These are phyloP conservation scores for Suillus subluteus DNA, from an alignment of 768 basidiomycete species.

Conservation along the genomic window DNA sequence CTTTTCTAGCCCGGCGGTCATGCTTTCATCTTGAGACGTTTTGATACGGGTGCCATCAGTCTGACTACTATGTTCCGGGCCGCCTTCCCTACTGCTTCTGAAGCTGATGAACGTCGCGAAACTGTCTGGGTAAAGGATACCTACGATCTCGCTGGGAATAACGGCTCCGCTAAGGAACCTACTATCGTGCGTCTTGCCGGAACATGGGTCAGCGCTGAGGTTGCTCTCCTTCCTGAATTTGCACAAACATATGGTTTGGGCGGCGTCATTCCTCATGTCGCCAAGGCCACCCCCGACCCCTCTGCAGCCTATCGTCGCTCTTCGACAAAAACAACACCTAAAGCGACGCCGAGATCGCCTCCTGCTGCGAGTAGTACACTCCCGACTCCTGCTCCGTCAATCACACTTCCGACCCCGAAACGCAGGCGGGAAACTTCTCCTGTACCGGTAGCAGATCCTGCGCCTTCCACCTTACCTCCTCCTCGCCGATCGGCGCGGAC, in stretches of 20 bases:
- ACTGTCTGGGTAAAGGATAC: constrained; percentile 81
- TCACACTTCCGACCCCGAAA: constrained; percentile 54
- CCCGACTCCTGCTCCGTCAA: constrained; percentile 40
- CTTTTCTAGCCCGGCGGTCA: constrained; percentile 67
- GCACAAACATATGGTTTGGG: constrained; percentile 69
- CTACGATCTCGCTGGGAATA: constrained; percentile 78
- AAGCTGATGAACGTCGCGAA: constrained; percentile 78
- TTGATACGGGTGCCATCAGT: constrained; percentile 90
- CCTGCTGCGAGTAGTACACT: constrained; percentile 33
- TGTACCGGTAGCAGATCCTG: constrained; percentile 22
- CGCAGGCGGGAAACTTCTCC: constrained; percentile 67
- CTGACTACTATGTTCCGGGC: constrained; percentile 97
- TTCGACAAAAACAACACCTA: constrained; percentile 40
- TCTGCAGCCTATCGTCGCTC: constrained; percentile 79
- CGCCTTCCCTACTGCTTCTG: constrained; percentile 82
- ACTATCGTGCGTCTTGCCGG: constrained; percentile 80
- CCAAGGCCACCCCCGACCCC: constrained; percentile 78
- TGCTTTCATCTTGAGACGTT: constrained; percentile 92
- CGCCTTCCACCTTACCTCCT: constrained; percentile 36
- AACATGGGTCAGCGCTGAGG: constrained; percentile 74
- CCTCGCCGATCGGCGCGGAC: constrained; percentile 49
- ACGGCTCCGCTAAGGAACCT: constrained; percentile 65
- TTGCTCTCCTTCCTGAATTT: constrained; percentile 60
- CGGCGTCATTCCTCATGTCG: constrained; percentile 64
- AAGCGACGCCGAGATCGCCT: constrained; percentile 32